Evolutionary conservation across 805 yeast genomes (phyloP).

Genomic region (Kodamaea neixiangensis): DNA sequence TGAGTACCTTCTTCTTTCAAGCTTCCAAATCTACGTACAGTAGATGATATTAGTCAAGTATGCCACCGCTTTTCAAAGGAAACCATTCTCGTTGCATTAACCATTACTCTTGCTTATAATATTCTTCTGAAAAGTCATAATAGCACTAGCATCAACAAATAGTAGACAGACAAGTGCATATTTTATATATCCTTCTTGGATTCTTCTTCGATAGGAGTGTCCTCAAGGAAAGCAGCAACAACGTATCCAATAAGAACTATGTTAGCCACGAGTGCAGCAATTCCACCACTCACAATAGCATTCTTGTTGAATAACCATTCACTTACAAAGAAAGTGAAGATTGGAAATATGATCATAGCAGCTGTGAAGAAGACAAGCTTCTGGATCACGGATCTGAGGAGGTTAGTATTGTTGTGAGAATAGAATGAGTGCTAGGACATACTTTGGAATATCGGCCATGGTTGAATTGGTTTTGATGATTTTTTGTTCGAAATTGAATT

Average conservation of each 20-base stretch:
- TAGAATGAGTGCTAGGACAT: conserved; percentile 3
- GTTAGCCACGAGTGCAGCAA: conserved; percentile 78
- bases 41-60: background rate
- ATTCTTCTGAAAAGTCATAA: background rate
- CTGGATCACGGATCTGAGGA: conserved; percentile 57
- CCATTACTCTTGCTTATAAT: background rate
- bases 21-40: background rate
- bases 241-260: conserved; percentile 72
- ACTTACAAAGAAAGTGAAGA: conserved; percentile 58
- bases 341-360: conserved; percentile 72
- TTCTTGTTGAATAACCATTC: conserved; percentile 50
- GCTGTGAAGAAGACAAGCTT: conserved; percentile 75
- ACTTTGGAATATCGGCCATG: conserved; percentile 18
- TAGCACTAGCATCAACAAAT: background rate
- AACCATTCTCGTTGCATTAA: background rate
- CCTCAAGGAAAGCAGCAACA: conserved; percentile 73
- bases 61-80: too few relatives aligned
- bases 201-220: conserved; percentile 36
- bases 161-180: background rate
- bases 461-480: background rate
- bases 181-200: conserved; percentile 13
- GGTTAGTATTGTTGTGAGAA: conserved; percentile 10
- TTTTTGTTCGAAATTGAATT: background rate
- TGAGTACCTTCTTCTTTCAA: background rate
- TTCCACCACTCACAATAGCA: conserved; percentile 72